Percentiles rank a stretch among this genome's conserved stretches.
Conservation (phyloP, 2,329 filamentous ascomycete genomes). For the Sporothrix pallida region DNA sequence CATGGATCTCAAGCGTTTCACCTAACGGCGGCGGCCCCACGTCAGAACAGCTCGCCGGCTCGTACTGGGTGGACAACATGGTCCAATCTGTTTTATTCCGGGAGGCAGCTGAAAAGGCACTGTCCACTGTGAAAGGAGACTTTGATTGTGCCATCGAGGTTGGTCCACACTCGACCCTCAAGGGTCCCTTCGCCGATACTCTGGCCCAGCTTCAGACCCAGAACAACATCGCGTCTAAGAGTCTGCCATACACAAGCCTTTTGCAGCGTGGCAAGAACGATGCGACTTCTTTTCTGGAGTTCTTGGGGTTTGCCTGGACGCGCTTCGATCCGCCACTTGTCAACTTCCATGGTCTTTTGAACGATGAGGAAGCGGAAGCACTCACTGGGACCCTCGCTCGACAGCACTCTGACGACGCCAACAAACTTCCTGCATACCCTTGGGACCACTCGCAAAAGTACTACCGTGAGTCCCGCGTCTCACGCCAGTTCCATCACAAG, state of each 20-base stretch:
- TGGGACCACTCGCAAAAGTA: constrained; percentile 37
- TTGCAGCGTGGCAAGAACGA: constrained; percentile 45
- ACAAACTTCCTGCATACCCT: constrained; percentile 37
- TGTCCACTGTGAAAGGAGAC: constrained; percentile 36
- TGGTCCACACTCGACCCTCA: constrained; percentile 42
- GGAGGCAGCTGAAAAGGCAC: constrained; percentile 24
- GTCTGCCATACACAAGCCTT: constrained; percentile 44
- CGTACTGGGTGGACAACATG: constrained; percentile 45
- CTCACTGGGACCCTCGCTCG: constrained; percentile 12
- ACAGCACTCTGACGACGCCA: constrained; percentile 28
- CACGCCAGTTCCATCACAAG: constrained; percentile 32
- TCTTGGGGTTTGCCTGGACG: constrained; percentile 46
- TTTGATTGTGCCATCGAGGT: constrained; percentile 47
- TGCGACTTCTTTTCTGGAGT: constrained; percentile 43
- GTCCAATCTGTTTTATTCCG: constrained; percentile 43
- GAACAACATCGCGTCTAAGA: constrained; percentile 40
- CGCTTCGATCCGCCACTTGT: constrained; percentile 40
- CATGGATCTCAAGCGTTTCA: constrained; percentile 39
- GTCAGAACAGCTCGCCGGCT: constrained; percentile 34
- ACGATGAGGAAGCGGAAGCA: constrained; percentile 37
- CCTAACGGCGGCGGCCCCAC: constrained; percentile 36
- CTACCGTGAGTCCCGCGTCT: constrained; percentile 36
- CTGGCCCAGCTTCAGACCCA: constrained; percentile 36
- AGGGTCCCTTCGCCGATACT: constrained; percentile 35
- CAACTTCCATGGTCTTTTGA: constrained; percentile 38